Evolutionary conservation across 768 basidiomycete species (phyloP).

Genomic region (Roridomyces roridus): DNA sequence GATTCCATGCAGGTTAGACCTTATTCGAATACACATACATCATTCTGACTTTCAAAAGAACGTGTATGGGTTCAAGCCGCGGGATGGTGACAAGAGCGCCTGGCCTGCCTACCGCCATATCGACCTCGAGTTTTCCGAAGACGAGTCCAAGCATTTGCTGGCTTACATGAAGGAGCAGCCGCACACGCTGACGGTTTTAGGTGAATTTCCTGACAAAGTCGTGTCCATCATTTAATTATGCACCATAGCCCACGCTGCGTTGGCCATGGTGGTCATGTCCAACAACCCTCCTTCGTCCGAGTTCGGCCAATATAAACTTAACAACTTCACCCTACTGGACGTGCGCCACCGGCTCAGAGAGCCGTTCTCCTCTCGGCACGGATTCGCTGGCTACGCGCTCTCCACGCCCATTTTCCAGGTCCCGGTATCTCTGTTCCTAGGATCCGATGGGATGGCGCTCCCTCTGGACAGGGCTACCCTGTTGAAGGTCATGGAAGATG

Average conservation of each 20-base stretch:
- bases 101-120: constrained; percentile 2
- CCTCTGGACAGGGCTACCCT: constrained; percentile 10
- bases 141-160: constrained; percentile 18
- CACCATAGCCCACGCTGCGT: constrained; percentile 28
- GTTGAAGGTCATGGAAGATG: constrained; percentile 3
- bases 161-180: constrained; percentile 13
- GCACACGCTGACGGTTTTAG: constrained; percentile 24
- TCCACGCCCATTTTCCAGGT: constrained; percentile 18
- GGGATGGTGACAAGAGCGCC: neutral
- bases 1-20: neutral
- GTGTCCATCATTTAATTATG: no score
- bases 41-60: constrained; percentile 9
- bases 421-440: constrained; percentile 27
- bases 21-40: neutral
- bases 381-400: constrained; percentile 30
- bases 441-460: neutral
- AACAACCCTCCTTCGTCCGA: constrained; percentile 27
- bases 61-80: constrained; percentile 15
- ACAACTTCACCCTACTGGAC: constrained; percentile 27
- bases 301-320: constrained; percentile 7
- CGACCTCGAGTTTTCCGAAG: constrained; percentile 14
- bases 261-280: constrained; percentile 19
- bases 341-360: constrained; percentile 23
- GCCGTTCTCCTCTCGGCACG: constrained; percentile 20
- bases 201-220: constrained; percentile 2